phyloP scores from a whole-genome alignment of 192 early-diverging fungal species.

The Backusella macrospora region DNA sequence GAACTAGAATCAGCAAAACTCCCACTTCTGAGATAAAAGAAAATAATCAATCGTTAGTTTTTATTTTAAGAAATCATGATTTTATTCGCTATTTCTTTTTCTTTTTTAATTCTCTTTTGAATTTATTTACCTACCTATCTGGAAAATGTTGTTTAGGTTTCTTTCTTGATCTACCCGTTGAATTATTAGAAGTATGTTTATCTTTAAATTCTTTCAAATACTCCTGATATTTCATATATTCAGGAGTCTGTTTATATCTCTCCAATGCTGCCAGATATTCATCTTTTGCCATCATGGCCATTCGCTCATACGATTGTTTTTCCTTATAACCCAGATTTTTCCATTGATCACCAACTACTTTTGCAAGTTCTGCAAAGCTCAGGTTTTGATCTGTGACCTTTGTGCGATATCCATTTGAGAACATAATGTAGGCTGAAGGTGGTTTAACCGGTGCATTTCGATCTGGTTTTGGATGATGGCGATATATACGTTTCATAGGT shows the following conservation, averaged over 20 bases:
- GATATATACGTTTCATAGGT: constrained; percentile 40
- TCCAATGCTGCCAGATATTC: constrained; percentile 37
- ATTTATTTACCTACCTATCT: constrained; percentile 1
- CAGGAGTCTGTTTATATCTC: constrained; percentile 29
- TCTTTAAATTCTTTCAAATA: constrained; percentile 42
- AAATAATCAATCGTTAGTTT: not conserved
- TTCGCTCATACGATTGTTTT: constrained; percentile 39
- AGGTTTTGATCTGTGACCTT: constrained; percentile 40
- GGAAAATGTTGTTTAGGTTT: constrained; percentile 22
- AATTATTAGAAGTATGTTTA: constrained; percentile 28
- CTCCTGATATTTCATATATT: constrained; percentile 40
- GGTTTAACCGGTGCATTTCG: constrained; percentile 48
- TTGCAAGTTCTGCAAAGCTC: constrained; percentile 44
- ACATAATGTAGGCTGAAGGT: constrained; percentile 50
- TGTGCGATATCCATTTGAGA: constrained; percentile 42
- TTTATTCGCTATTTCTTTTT: not conserved
- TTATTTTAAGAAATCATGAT: no score
- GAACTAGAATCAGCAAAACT: constrained; percentile 40
- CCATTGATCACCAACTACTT: constrained; percentile 48
- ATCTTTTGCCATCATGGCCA: constrained; percentile 40
- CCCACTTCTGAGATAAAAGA: constrained; percentile 9
- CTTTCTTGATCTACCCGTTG: constrained; percentile 22
- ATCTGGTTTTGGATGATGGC: constrained; percentile 48
- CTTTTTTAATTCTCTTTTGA: not conserved
- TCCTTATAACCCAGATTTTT: constrained; percentile 34